phyloP scores from a whole-genome alignment of 768 basidiomycete species.

The Zangia roseola region DNA sequence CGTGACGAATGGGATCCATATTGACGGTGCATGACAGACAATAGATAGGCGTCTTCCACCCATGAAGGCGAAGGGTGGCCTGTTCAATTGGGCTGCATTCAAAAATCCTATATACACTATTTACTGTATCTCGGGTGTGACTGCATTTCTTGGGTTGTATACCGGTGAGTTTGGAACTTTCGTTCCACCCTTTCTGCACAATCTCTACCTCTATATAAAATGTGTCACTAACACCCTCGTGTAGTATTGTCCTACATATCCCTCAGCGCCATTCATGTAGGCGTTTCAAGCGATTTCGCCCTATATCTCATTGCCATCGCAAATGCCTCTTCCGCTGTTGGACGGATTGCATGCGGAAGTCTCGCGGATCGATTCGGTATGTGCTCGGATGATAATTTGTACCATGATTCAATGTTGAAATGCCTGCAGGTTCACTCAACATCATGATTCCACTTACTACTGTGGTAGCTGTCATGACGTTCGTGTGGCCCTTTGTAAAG shows the following conservation, averaged over 20 bases:
- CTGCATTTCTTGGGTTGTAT: constrained; percentile 68
- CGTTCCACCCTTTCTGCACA: neutral
- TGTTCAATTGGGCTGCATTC: constrained; percentile 56
- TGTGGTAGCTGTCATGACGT: constrained; percentile 58
- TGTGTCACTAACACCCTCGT: neutral
- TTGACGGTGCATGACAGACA: constrained; percentile 15
- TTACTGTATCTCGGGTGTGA: constrained; percentile 56
- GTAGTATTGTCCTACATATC: constrained; percentile 69
- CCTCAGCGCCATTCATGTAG: constrained; percentile 50
- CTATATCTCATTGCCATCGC: constrained; percentile 69
- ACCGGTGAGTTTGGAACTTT: constrained; percentile 57
- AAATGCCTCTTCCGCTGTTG: constrained; percentile 64
- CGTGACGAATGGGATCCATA: neutral
- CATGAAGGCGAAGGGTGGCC: constrained; percentile 49
- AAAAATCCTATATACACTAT: constrained; percentile 45
- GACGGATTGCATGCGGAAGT: constrained; percentile 54
- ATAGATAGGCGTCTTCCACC: constrained; percentile 54
- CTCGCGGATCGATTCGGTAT: constrained; percentile 55
- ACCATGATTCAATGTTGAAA: neutral
- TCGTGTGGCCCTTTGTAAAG: constrained; percentile 66
- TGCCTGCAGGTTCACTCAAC: constrained; percentile 55
- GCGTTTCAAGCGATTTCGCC: constrained; percentile 48
- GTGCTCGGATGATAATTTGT: neutral
- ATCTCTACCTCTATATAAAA: neutral
- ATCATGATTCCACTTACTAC: constrained; percentile 64